phyloP scores from a whole-genome alignment of 2,329 filamentous ascomycete genomes.

The Fonsecaea nubica region DNA sequence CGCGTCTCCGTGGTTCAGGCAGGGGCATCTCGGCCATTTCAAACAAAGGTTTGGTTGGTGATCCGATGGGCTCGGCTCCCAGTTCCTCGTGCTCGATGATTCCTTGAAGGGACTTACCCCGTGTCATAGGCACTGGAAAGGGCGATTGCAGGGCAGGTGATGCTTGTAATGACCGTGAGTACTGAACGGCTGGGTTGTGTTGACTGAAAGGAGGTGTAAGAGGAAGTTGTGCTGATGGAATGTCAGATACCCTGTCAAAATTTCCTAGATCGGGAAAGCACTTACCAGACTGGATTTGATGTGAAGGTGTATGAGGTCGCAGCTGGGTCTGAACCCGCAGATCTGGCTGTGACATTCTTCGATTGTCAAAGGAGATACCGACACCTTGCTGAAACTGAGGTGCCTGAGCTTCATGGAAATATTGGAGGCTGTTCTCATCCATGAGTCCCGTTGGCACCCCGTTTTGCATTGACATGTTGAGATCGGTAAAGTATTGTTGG shows the following conservation, averaged over 20 bases:
- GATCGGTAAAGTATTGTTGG: slow-evolving; percentile 36
- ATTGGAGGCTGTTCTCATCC: slow-evolving; percentile 40
- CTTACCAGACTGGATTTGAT: slow-evolving; percentile 67
- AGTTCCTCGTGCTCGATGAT: slow-evolving; percentile 61
- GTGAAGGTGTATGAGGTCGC: slow-evolving; percentile 68
- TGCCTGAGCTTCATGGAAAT: slow-evolving; percentile 37
- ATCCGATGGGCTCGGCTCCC: slow-evolving; percentile 41
- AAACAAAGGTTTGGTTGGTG: slow-evolving; percentile 43
- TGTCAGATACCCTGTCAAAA: slow-evolving; percentile 37
- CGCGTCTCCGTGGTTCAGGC: slow-evolving; percentile 23
- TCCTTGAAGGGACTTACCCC: slow-evolving; percentile 57
- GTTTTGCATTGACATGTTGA: slow-evolving; percentile 37
- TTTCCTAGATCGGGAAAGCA: slow-evolving; percentile 13
- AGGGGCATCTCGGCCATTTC: slow-evolving; percentile 63
- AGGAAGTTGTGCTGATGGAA: slow-evolving; percentile 64
- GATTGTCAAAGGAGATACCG: slow-evolving; percentile 38
- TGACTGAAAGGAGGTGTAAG: slow-evolving; percentile 67
- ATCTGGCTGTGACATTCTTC: slow-evolving; percentile 51
- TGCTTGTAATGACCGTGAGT: slow-evolving; percentile 48
- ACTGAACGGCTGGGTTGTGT: slow-evolving; percentile 47
- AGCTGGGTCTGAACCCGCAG: slow-evolving; percentile 46
- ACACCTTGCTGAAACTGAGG: slow-evolving; percentile 29
- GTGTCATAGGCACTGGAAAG: slow-evolving; percentile 51
- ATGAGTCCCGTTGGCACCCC: slow-evolving; percentile 32
- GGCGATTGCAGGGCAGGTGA: slow-evolving; percentile 51